Evolutionary conservation across 805 yeast species (phyloP).

Genomic region (Candida bentonensis): DNA sequence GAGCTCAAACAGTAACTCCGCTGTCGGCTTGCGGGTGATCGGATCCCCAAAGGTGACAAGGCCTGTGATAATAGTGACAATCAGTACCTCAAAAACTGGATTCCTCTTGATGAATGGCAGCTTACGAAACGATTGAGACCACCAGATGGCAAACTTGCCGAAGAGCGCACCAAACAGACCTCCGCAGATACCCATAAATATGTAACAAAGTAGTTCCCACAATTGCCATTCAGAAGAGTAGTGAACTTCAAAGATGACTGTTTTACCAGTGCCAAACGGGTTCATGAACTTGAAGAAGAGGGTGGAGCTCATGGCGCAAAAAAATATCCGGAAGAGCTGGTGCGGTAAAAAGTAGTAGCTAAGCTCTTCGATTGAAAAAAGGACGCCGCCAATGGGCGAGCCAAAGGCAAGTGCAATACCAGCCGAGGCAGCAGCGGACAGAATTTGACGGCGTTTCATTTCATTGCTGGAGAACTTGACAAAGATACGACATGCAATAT

Average conservation of each 20-base stretch:
- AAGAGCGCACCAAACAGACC: constrained; percentile 40
- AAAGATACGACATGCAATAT: constrained; percentile 34
- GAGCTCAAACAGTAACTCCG: constrained; percentile 35
- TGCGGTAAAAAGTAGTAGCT: constrained; percentile 40
- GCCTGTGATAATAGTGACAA: constrained; percentile 33
- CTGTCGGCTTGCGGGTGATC: constrained; percentile 33
- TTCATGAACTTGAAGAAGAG: constrained; percentile 37
- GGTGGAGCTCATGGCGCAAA: constrained; percentile 41
- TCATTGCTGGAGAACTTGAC: constrained; percentile 34
- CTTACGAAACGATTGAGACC: constrained; percentile 29
- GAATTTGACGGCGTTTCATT: constrained; percentile 34
- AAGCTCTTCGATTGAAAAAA: constrained; percentile 43
- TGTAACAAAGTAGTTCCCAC: constrained; percentile 31
- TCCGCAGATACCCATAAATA: constrained; percentile 36
- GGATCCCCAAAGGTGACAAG: constrained; percentile 34
- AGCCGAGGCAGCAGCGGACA: constrained; percentile 43
- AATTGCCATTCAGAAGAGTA: constrained; percentile 40
- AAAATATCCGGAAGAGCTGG: constrained; percentile 39
- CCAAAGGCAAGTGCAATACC: constrained; percentile 53
- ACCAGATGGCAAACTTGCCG: constrained; percentile 30
- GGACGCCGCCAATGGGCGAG: constrained; percentile 44
- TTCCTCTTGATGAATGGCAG: constrained; percentile 21
- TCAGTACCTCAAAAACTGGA: constrained; percentile 32
- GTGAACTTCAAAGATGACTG: constrained; percentile 38
- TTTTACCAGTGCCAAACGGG: constrained; percentile 48